A percentile compares a stretch with the other conserved stretches of the same genome.
phyloP scores from a whole-genome alignment of 176 grass and related monocot species.

The Areca catechu region DNA sequence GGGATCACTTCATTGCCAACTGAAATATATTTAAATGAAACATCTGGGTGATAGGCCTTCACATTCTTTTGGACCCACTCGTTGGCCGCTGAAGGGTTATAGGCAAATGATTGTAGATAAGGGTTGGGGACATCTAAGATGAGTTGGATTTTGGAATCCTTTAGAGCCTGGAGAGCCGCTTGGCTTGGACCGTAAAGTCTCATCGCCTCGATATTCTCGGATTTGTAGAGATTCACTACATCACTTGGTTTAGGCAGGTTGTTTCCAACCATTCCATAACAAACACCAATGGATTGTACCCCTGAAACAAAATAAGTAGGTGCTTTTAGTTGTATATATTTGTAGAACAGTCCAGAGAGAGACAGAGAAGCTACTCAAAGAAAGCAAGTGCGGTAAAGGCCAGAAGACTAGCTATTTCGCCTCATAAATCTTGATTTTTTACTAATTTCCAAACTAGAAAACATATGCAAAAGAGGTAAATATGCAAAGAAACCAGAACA shows the following conservation, averaged over 20 bases:
- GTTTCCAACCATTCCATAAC: background rate
- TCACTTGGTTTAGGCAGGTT: background rate
- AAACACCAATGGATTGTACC: background rate
- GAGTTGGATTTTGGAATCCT: background rate
- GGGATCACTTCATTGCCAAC: conserved; percentile 12
- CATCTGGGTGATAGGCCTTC: background rate
- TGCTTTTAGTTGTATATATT: too few relatives aligned
- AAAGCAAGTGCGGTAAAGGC: too few relatives aligned
- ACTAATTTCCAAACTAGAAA: too few relatives aligned
- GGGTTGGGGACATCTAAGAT: background rate
- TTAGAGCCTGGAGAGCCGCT: background rate
- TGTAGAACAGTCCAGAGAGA: too few relatives aligned
- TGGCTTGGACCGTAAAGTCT: background rate
- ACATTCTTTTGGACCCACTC: background rate
- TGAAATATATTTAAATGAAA: background rate
- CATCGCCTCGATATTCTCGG: background rate
- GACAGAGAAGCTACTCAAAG: too few relatives aligned
- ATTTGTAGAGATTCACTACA: background rate
- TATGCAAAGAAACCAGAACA: too few relatives aligned
- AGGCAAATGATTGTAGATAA: background rate
- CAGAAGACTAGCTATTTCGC: too few relatives aligned
- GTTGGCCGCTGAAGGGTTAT: background rate
- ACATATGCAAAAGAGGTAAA: too few relatives aligned
- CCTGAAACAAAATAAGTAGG: background rate
- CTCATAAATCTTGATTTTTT: too few relatives aligned